Evolutionary conservation across 371 early-diverging fungal species (phyloP), one percentile per base, ranked within the genome.

Genomic region (Haplosporangium sp.): DNA sequence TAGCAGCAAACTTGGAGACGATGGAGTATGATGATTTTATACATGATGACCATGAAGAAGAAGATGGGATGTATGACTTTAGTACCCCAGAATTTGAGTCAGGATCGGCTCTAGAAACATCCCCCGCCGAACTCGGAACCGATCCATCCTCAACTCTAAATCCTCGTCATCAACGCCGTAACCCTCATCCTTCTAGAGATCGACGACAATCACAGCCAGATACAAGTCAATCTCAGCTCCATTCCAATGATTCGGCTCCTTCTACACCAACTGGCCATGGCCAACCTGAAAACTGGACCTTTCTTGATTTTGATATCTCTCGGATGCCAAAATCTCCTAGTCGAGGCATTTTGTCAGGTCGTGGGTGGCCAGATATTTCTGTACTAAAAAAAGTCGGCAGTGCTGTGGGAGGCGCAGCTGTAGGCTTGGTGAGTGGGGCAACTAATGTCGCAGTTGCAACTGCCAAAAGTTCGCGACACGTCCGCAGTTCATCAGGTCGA

Each of bases 251-350:
- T 11, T 45, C 47, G 19, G 63, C 57, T 19, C 17, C 59, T 13
- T 44, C 64, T 15, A 35, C 39, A 44, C 47, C 40, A 13, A 15
- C 70, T 2, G 45, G 40, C 15, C 73, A 63, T 11, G 58, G 63
- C 1, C 70, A 78, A 42, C 67, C 81, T 20, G 81, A 81, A 58
- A 81, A 81, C 63, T 81, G 81, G 81, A 81, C 81, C 0, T 71
- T 81, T 57, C 61, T 81, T 19, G 81, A 74, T 34, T 62, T 81
- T 2, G 81, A 81, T 56, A 74, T 62, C 4, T 70, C 64, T 6
- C 71, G 72, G 11, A 69, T 74, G 1, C 81, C 81, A 4, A 74
- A 66, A 57, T 71, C 81, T 4, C 63, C 47, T n/a, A 74, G 71
- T 40, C 63, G 57, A 48, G 71, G 77, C 40, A 35, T 81, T 17